Conservation (phyloP, 2,329 filamentous ascomycete species). For the Alternaria gansuensis region DNA sequence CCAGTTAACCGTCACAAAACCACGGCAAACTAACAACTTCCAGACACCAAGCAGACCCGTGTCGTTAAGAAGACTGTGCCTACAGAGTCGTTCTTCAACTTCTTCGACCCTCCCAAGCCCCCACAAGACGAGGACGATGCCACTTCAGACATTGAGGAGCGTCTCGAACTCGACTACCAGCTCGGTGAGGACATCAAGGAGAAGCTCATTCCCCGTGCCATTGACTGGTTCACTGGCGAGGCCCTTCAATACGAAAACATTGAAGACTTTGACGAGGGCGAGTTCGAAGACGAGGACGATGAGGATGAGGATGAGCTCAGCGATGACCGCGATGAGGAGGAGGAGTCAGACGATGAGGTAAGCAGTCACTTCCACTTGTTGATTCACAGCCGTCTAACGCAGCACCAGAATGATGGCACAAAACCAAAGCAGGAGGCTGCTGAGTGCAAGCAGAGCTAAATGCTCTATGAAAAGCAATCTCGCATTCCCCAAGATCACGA, state of each 20-base stretch:
- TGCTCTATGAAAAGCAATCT: constrained; percentile 13
- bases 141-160: constrained; percentile 92
- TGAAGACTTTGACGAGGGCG: constrained; percentile 82
- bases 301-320: constrained; percentile 89
- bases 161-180: constrained; percentile 97
- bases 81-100: constrained; percentile 97
- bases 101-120: constrained; percentile 94
- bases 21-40: constrained; percentile 25
- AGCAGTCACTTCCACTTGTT: constrained; percentile 4
- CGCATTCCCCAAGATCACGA: constrained; percentile 12
- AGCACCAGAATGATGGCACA: constrained; percentile 51
- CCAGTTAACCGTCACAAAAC: too few relatives aligned
- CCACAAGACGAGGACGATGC: constrained; percentile 79
- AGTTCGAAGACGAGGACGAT: constrained; percentile 89
- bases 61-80: constrained; percentile 99
- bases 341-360: constrained; percentile 56
- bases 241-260: constrained; percentile 96
- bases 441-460: constrained; percentile 58
- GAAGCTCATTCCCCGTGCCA: constrained; percentile 97
- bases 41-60: constrained; percentile 98
- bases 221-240: constrained; percentile 99
- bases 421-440: constrained; percentile 58
- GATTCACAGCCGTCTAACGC: constrained; percentile 24
- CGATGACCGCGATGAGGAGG: constrained; percentile 81
- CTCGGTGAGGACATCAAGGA: constrained; percentile 99